Percentiles rank a stretch among this genome's conserved stretches.
phyloP scores from a whole-genome alignment of 225 moss, liverwort and hornwort genomes.

The Bryum argenteum region DNA sequence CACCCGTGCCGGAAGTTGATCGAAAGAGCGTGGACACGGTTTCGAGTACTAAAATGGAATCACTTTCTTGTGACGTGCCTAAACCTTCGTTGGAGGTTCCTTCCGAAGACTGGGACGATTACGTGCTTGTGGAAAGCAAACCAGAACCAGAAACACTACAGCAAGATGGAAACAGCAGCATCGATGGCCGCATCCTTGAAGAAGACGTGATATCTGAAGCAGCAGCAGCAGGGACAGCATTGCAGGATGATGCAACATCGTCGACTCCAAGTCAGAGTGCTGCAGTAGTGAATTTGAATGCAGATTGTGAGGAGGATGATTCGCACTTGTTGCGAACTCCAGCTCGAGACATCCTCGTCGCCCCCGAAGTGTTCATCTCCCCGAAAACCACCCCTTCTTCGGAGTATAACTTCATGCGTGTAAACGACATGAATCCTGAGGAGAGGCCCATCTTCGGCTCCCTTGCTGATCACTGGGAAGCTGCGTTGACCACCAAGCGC shows the following conservation, averaged over 20 bases:
- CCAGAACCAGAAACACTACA: not conserved
- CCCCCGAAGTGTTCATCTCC: conserved; percentile 58
- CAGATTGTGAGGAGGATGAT: conserved; percentile 24
- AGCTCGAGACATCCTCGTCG: conserved; percentile 34
- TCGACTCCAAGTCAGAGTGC: not conserved
- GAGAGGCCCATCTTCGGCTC: conserved; percentile 88
- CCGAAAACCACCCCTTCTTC: conserved; percentile 40
- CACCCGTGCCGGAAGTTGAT: conserved; percentile 48
- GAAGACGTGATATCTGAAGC: not conserved
- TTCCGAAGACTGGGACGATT: conserved; percentile 25
- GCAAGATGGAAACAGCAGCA: conserved; percentile 18
- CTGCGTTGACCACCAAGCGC: conserved; percentile 52
- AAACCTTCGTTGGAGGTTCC: not conserved
- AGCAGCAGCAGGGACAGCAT: not conserved
- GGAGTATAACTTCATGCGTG: conserved; percentile 46
- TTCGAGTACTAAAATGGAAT: not conserved
- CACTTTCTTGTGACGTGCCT: not conserved
- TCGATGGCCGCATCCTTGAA: conserved; percentile 22
- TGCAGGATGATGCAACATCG: conserved; percentile 37
- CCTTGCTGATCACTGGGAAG: conserved; percentile 82
- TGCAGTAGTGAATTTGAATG: too few species aligned
- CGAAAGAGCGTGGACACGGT: conserved; percentile 24
- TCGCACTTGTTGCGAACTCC: conserved; percentile 33
- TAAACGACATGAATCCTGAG: conserved; percentile 66
- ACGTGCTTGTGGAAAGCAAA: conserved; percentile 34